Evolutionary conservation across 768 basidiomycete genomes (phyloP), one percentile per base, ranked within the genome.

Genomic region (Mycena galericulata): DNA sequence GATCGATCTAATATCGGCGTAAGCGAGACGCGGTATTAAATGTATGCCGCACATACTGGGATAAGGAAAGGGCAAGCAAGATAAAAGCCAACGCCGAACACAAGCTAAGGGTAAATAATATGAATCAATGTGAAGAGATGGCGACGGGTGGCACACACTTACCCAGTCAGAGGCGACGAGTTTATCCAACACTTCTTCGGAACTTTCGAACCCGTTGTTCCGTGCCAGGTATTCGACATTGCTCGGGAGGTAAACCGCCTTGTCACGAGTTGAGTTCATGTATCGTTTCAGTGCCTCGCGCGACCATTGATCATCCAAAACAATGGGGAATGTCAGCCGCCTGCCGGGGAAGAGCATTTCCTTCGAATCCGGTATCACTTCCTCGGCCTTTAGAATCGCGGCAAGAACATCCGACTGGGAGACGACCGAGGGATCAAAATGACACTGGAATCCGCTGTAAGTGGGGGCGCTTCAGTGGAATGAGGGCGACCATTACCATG

Each of bases 221-320:
- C 78, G 79, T 1, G 89, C 89, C 2, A 92, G 82, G 71, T 92
- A 92, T 40, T 90, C 87, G 38, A 91, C 78, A 70, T 93, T 92
- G 74, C 87, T 89, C 0, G 90, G 91, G 0, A 93, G 78, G 75
- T 92, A 93, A 1, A 87, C 88, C 0, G 90, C 90, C 55, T 84
- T 84, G 51, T 85, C 81, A 12, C 91, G 80, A 0, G 80, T 86
- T 0, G 86, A 84, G 9, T 75, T 78, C 85, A 87, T 89, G 74
- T 93, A 91, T 24, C 86, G 81, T 47, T 83, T 75, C 29, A 91
- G 78, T 5, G 90, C 89, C 14, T 87, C 87, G 11, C 80, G 80
- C 65, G 75, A 85, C 85, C 89, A 88, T 6, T 79, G 81, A 72
- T 92, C 91, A 68, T 91, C 85, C 30, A 91, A 81, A 2, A 85